These are phyloP conservation scores for Podospora pseudocomata DNA, from an alignment of 495 filamentous ascomycete species.

Conservation along the genomic window DNA sequence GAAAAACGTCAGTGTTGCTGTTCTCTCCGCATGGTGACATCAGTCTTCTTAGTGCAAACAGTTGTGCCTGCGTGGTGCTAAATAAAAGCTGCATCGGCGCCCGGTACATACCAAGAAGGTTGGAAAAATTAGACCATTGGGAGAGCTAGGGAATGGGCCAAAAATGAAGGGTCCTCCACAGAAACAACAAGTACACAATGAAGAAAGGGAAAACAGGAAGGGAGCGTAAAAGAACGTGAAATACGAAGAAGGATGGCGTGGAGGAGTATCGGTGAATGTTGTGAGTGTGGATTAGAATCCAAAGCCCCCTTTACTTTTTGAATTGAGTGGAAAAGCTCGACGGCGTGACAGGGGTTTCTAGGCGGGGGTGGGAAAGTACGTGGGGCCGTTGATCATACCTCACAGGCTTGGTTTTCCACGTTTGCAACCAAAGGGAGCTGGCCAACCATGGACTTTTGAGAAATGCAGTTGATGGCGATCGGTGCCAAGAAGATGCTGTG, in stretches of 20 bases:
- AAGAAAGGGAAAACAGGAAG: neutral
- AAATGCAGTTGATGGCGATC: slow-evolving; percentile 15
- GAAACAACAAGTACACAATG: neutral
- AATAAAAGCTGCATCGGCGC: neutral
- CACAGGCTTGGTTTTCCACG: slow-evolving; percentile 6
- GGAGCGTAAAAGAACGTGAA: slow-evolving; percentile 1
- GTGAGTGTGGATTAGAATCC: neutral
- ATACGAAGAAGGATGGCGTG: neutral
- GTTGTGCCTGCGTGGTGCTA: neutral
- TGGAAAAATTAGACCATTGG: neutral
- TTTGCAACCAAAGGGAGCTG: slow-evolving; percentile 3
- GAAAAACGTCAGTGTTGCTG: slow-evolving; percentile 7
- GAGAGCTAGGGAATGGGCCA: neutral
- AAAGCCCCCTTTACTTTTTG: neutral
- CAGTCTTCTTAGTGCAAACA: neutral
- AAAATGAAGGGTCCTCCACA: neutral
- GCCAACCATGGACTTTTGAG: neutral
- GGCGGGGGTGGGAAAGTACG: slow-evolving; percentile 11
- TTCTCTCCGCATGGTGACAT: slow-evolving; percentile 1
- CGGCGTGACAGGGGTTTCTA: slow-evolving; percentile 5
- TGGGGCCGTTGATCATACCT: slow-evolving; percentile 24
- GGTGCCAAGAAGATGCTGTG: slow-evolving; percentile 15
- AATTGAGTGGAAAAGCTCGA: neutral
- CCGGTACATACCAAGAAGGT: neutral
- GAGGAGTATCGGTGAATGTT: slow-evolving; percentile 2